These are phyloP conservation scores for Gracilaria gracilis DNA, from an alignment of 23 red algal species.

Conservation along the genomic window DNA sequence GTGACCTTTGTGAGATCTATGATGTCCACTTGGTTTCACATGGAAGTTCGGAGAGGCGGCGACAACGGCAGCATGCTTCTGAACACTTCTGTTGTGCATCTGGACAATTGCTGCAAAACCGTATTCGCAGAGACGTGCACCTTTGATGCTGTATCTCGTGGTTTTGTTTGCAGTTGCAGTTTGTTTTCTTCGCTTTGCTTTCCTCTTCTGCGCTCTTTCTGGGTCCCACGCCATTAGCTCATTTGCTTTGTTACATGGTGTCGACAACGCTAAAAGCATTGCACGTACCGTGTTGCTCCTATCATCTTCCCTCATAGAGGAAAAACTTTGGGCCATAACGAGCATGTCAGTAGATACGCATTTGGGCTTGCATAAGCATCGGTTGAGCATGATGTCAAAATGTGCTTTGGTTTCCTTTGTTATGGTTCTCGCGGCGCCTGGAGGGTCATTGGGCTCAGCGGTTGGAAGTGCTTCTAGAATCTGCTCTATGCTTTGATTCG, in stretches of 20 bases:
- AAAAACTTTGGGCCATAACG: too few species aligned
- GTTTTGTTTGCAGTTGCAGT: background rate
- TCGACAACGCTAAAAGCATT: background rate
- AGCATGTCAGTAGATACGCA: background rate
- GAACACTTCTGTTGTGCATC: background rate
- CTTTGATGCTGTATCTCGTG: background rate
- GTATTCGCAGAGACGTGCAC: background rate
- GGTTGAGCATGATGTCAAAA: too few species aligned
- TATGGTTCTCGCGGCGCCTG: too few species aligned
- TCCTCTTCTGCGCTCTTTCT: too few species aligned
- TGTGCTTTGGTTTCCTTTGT: too few species aligned
- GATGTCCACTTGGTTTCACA: background rate
- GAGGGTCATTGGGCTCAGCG: too few species aligned
- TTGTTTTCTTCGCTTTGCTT: too few species aligned
- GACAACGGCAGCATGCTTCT: background rate
- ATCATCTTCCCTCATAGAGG: background rate
- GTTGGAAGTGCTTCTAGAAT: too few species aligned
- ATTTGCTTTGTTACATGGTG: background rate
- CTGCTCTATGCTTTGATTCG: constrained; percentile 72
- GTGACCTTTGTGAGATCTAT: background rate
- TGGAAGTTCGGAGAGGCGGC: background rate
- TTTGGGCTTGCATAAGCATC: too few species aligned
- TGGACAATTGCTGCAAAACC: background rate
- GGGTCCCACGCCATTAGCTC: too few species aligned
- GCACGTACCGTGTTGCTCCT: background rate